These are phyloP conservation scores for Ceratorhiza oryzae-sativae DNA, from an alignment of 1,284 basidiomycete genomes.

Conservation along the genomic window DNA sequence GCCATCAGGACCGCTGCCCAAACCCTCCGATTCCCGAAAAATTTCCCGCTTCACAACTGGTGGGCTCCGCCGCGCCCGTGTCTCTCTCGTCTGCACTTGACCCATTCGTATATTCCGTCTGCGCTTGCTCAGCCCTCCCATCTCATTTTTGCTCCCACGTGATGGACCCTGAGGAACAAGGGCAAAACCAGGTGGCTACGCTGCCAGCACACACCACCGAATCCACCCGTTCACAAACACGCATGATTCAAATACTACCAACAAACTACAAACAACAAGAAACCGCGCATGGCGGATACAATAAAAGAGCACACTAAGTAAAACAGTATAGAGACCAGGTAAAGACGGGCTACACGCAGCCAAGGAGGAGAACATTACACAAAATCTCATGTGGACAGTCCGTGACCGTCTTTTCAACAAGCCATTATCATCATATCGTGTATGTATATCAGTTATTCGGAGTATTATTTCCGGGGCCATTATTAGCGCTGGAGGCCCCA, in stretches of 20 bases:
- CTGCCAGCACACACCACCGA: conserved; percentile 24
- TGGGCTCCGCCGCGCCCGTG: background rate
- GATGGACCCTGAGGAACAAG: conserved; percentile 25
- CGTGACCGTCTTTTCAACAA: conserved; percentile 4
- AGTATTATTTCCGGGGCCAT: conserved; percentile 7
- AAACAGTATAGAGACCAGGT: background rate
- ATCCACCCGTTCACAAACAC: conserved; percentile 9
- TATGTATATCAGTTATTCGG: conserved; percentile 11
- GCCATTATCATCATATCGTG: conserved; percentile 16
- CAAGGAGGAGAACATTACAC: background rate
- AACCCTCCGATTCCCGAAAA: conserved; percentile 4
- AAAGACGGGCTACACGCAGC: background rate
- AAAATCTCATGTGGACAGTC: background rate
- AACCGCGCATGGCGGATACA: background rate
- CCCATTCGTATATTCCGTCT: background rate
- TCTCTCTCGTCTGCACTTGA: background rate
- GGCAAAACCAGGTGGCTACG: conserved; percentile 34
- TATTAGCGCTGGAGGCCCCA: background rate
- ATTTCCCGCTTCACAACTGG: background rate
- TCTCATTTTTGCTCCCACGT: conserved; percentile 8
- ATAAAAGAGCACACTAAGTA: background rate
- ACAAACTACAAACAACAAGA: conserved; percentile 9
- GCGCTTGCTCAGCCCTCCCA: background rate
- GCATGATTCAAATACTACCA: background rate
- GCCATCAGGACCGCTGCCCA: conserved; percentile 7